These are phyloP conservation scores for Acanthamoeba healyi DNA, from an alignment of 208 protist species.

Conservation along the genomic window DNA sequence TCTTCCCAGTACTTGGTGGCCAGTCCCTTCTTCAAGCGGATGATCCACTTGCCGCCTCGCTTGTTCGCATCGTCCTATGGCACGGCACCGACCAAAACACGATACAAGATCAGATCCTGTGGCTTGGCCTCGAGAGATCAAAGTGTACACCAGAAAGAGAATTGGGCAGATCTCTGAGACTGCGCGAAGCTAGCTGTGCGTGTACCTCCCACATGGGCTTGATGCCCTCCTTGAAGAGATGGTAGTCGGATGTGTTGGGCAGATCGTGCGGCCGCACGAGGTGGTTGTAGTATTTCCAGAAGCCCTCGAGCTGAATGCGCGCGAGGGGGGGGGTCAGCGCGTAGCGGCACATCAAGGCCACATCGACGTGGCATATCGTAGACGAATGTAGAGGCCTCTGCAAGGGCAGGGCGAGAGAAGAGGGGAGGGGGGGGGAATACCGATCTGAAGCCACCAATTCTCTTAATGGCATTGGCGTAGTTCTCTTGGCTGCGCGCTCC, in stretches of 20 bases:
- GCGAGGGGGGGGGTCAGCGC: not conserved
- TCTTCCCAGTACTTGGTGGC: constrained; percentile 89
- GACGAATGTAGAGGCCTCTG: not conserved
- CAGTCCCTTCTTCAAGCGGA: constrained; percentile 87
- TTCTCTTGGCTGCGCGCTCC: constrained; percentile 65
- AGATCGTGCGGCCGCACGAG: constrained; percentile 88
- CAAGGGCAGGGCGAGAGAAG: not conserved
- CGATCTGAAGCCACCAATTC: constrained; percentile 60
- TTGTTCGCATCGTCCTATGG: constrained; percentile 88
- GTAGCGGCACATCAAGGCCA: no score
- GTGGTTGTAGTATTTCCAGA: constrained; percentile 90
- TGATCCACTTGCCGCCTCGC: constrained; percentile 90
- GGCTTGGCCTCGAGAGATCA: no score
- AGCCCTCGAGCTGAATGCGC: constrained; percentile 85
- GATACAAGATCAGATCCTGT: not conserved
- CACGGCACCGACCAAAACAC: not conserved
- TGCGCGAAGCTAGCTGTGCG: not conserved
- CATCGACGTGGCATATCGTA: no score
- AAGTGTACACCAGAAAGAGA: no score
- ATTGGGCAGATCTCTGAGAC: no score
- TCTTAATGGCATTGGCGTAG: constrained; percentile 66
- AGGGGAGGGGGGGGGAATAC: not conserved
- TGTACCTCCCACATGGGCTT: constrained; percentile 90
- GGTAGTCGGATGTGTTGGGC: constrained; percentile 86
- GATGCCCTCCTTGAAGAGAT: constrained; percentile 91